Evolutionary conservation across 2,329 filamentous ascomycete species (phyloP), one percentile per base, ranked within the genome.

Genomic region (Ceratocystis cacaofunesta): DNA sequence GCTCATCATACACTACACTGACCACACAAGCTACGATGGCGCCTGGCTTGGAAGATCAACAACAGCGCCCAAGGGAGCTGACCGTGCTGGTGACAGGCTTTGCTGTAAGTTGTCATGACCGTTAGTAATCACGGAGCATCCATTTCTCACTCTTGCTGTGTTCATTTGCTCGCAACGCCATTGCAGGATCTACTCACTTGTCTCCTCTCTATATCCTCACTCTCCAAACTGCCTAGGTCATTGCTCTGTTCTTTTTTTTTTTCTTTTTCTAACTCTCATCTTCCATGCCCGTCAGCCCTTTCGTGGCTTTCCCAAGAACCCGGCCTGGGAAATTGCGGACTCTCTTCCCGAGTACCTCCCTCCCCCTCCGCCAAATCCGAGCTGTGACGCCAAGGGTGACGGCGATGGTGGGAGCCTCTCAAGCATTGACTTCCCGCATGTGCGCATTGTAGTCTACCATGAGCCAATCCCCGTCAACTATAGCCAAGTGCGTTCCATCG

Each of bases 301-400:
- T 74, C 85, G 86, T 70, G 79, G 76, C n/a, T 85, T 86, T 71
- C 83, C 85, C 32, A 77, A 86, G 67, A 95, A 95, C 72, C 89
- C 90, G 7, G 90, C 90, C 2, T 92, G 84, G 81, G 82, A 92
- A 72, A 92, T 95, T 72, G 85, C 87, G 61, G 80, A 78, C 30
- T 78, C 77, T 22, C 82, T 95, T n/a, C 86, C 89, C 2, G 74
- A 80, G 1, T 80, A 82, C 69, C 80, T 92, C 4, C 73, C 78
- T 15, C 75, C 76, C 62, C 73, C 73, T 69, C 81, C 79, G 71
- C 52, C 52, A 25, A 30, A 7, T 2, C 48, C 48, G 15, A 8
- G 12, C 36, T 12, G 48, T n/a, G 22, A 12, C 10, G 4, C 22
- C 25, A 32, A 5, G 2, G 52, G 22, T 28, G 15, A 6, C 25